Base-by-base conservation (phyloP, 2,329 filamentous ascomycete species). In the Fusarium multiceps region DNA sequence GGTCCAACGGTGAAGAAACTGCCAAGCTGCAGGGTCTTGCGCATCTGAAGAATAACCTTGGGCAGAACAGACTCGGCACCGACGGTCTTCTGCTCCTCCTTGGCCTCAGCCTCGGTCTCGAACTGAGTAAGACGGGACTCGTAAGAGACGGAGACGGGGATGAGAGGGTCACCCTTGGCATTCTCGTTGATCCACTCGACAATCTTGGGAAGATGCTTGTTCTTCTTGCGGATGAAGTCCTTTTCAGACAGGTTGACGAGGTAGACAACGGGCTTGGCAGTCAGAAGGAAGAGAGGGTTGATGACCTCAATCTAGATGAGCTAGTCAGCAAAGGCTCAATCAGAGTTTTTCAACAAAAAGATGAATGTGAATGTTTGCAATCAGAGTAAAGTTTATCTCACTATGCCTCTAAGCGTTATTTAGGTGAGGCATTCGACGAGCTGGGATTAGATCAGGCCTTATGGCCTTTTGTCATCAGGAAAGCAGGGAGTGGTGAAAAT, bases 181-280 rank as follows among this genome's bases (percentile, higher is more conserved):
- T 99, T 88, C 80, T 92, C 89, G 85, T 98, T 97, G 82, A 98
- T 90, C 96, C 96, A 99, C 80, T 96, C 92, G 65, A 92, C 93
- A 74, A 98, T 91, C 85, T 95, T 96, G 73, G 92, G 89, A 59
- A 99, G 89, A 84, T 99, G 90, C 90, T 99, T 99, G 89, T 99
- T 99, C 92, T 98, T 99, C 86, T 98, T 96, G 78, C 96, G 92
- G 78, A 98, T 91, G 82, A 94, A 99, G 82, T 99, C 96, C 82
- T 90, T 94, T 85, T 99, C 97, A 69, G 93, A 97, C 67, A 99
- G 85, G 85, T 99, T 99, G 84, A 98, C 93, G 45, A 99, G 88
- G 85, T 93, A 98, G 73, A 99, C 95, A 61, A 98, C 94, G 6
- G 96, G 95, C 85, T 99, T 99, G 72, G 97, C 96, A 40, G 94